Evolutionary conservation across 2,329 filamentous ascomycete species (phyloP).

Genomic region (Talaromyces sp.): DNA sequence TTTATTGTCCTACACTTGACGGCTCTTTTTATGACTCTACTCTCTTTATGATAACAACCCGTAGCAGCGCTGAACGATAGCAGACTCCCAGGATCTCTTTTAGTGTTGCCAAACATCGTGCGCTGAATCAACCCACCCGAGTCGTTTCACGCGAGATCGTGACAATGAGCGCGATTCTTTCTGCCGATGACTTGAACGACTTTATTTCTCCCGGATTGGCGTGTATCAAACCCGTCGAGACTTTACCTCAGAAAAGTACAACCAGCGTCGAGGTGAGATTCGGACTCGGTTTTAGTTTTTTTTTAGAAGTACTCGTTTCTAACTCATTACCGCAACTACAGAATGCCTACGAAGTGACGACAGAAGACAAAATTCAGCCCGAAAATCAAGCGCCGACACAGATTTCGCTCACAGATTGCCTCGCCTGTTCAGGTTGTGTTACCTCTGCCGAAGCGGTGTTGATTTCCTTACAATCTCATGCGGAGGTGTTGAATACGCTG

Average conservation of each 20-base stretch:
- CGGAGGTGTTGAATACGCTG: slow-evolving; percentile 79
- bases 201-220: slow-evolving; percentile 97
- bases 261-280: slow-evolving; percentile 44
- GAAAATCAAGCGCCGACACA: slow-evolving; percentile 68
- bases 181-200: slow-evolving; percentile 94
- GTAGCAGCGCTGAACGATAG: neutral
- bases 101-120: neutral
- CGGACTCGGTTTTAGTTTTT: no score
- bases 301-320: neutral
- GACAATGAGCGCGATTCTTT: slow-evolving; percentile 94
- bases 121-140: neutral
- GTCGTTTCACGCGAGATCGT: slow-evolving; percentile 10
- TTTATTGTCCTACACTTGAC: neutral
- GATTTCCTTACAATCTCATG: slow-evolving; percentile 88
- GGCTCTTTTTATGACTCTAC: neutral
- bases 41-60: neutral
- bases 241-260: slow-evolving; percentile 65
- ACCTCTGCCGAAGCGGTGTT: slow-evolving; percentile 97
- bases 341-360: slow-evolving; percentile 79
- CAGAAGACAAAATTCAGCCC: slow-evolving; percentile 70
- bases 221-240: slow-evolving; percentile 97
- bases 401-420: slow-evolving; percentile 94
- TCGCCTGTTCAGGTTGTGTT: slow-evolving; percentile 95
- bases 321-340: slow-evolving; percentile 25
- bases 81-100: neutral